Conservation (phyloP, 805 yeast species). For the Lachancea lanzarotensis region DNA sequence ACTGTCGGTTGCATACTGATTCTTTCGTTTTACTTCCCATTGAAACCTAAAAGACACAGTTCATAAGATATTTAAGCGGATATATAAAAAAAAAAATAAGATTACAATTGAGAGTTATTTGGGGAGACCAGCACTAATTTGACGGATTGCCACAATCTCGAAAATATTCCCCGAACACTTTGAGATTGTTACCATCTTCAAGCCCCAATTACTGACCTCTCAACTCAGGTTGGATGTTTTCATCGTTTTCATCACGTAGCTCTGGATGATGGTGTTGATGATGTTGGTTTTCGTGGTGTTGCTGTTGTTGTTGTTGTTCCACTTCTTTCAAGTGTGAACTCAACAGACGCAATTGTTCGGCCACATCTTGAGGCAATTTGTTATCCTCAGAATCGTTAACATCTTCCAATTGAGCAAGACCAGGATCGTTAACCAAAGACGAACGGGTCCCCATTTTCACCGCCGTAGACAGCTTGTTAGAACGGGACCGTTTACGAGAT, state of each 20-base stretch:
- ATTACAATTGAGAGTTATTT: not conserved
- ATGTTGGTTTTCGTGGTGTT: conserved; percentile 8
- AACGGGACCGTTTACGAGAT: conserved; percentile 9
- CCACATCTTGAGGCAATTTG: conserved; percentile 31
- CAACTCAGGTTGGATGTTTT: conserved; percentile 33
- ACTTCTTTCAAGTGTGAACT: conserved; percentile 33
- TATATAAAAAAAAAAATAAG: not conserved
- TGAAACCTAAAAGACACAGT: not conserved
- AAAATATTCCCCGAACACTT: not conserved
- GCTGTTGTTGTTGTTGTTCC: conserved; percentile 15
- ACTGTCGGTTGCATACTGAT: too few relatives aligned
- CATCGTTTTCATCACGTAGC: conserved; percentile 19
- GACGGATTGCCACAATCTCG: not conserved
- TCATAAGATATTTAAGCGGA: not conserved
- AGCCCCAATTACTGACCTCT: conserved; percentile 23
- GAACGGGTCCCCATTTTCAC: conserved; percentile 11
- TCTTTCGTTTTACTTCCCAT: too few relatives aligned
- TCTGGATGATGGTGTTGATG: conserved; percentile 6
- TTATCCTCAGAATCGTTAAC: conserved; percentile 21
- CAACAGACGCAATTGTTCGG: conserved; percentile 31
- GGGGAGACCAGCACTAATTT: not conserved
- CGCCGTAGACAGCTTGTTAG: conserved; percentile 10
- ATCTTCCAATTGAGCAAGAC: conserved; percentile 9
- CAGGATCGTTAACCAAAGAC: conserved; percentile 9
- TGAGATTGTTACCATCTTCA: not conserved